These are phyloP conservation scores for Aquilaria malaccensis DNA, from an alignment of 345 rosid species.

Conservation along the genomic window DNA sequence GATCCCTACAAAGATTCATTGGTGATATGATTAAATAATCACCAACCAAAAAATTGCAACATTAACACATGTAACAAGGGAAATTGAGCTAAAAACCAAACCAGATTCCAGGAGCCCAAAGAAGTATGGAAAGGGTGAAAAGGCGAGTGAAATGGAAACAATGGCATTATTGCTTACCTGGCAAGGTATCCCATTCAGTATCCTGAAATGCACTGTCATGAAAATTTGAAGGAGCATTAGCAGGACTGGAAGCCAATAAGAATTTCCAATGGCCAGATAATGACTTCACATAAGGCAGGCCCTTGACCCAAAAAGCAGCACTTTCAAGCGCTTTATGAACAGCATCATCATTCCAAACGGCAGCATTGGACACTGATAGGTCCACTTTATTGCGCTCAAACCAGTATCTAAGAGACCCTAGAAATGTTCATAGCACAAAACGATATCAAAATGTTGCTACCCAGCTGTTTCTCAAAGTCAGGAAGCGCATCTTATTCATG, in stretches of 20 bases:
- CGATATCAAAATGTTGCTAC: neutral
- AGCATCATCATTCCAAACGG: constrained; percentile 93
- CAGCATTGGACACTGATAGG: constrained; percentile 46
- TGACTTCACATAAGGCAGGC: constrained; percentile 75
- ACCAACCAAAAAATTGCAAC: too few relatives aligned
- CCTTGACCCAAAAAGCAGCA: constrained; percentile 78
- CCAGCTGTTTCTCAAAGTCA: neutral
- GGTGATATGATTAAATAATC: too few relatives aligned
- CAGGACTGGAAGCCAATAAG: constrained; percentile 63
- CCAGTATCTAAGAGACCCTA: constrained; percentile 87
- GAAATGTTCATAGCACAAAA: neutral
- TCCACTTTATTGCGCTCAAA: constrained; percentile 72
- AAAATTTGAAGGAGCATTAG: constrained; percentile 51
- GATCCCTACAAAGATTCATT: too few relatives aligned
- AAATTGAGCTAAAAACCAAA: neutral
- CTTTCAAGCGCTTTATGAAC: constrained; percentile 61
- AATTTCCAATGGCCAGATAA: constrained; percentile 90
- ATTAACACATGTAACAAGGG: neutral
- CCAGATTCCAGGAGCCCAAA: neutral
- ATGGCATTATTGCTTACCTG: constrained; percentile 37
- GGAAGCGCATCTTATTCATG: too few relatives aligned
- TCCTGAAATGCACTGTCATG: constrained; percentile 51
- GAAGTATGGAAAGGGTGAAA: neutral
- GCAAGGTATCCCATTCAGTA: constrained; percentile 69
- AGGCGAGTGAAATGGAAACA: neutral